These are phyloP conservation scores for Hysterangium stoloniferum DNA, from an alignment of 768 basidiomycete species.

Conservation along the genomic window DNA sequence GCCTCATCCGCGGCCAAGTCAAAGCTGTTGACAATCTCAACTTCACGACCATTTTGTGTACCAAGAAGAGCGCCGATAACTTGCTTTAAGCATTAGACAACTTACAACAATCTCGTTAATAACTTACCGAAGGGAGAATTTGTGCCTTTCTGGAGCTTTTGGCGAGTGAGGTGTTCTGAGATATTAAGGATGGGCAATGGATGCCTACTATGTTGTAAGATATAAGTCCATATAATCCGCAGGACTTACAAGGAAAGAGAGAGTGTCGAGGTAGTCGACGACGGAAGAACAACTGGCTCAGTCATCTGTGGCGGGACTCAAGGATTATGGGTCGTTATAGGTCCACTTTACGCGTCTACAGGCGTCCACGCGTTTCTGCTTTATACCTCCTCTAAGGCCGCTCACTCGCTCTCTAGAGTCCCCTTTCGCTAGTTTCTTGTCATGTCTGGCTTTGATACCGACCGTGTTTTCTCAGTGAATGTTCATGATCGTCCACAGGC, in stretches of 20 bases:
- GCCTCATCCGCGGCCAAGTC: constrained; percentile 56
- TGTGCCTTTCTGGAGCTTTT: constrained; percentile 63
- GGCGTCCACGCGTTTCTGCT: constrained; percentile 6
- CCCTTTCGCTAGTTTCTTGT: neutral
- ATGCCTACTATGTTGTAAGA: constrained; percentile 58
- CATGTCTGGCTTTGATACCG: constrained; percentile 87
- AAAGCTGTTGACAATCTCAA: constrained; percentile 96
- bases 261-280: constrained; percentile 64
- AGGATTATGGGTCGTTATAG: neutral
- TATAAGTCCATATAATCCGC: constrained; percentile 18
- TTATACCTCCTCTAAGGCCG: neutral
- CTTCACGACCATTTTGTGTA: constrained; percentile 87
- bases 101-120: neutral
- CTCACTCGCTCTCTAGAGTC: neutral
- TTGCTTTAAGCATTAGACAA: constrained; percentile 23
- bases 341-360: constrained; percentile 8
- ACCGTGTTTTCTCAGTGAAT: constrained; percentile 73
- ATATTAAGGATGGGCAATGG: constrained; percentile 95
- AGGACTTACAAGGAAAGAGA: constrained; percentile 61
- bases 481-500: constrained; percentile 58
- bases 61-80: constrained; percentile 92
- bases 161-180: constrained; percentile 88
- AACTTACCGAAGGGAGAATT: constrained; percentile 56
- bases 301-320: neutral
- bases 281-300: constrained; percentile 67